A percentile compares a stretch with the other conserved stretches of the same genome.
Conservation (phyloP, 1,139 yeast species). For the Dujonia santamariae region DNA sequence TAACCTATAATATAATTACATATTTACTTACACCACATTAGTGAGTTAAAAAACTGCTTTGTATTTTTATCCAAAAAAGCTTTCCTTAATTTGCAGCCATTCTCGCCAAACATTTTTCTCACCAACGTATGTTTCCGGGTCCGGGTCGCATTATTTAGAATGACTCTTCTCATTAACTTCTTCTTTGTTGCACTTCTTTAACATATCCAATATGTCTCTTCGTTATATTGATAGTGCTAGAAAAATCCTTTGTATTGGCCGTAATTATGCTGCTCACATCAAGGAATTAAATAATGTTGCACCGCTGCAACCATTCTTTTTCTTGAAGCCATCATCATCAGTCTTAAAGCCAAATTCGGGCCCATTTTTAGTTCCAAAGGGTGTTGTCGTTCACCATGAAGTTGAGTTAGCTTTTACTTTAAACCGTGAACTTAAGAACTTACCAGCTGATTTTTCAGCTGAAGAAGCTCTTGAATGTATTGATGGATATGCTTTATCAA, state of each 20-base stretch:
- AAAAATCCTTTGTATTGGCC: conserved; percentile 90
- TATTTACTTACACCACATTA: too few relatives aligned
- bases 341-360: conserved; percentile 62
- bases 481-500: conserved; percentile 81
- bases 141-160: too few relatives aligned
- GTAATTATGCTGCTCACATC: conserved; percentile 94
- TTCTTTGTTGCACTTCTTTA: too few relatives aligned
- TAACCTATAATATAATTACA: not conserved
- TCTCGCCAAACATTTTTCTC: not conserved
- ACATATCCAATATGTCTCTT: conserved; percentile 46
- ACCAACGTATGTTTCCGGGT: too few relatives aligned
- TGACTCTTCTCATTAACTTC: too few relatives aligned
- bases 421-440: conserved; percentile 60
- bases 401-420: conserved; percentile 84
- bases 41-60: too few relatives aligned
- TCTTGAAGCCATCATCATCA: conserved; percentile 79
- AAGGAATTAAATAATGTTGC: conserved; percentile 78
- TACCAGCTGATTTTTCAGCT: conserved; percentile 57
- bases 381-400: conserved; percentile 84
- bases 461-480: conserved; percentile 74
- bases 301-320: conserved; percentile 87
- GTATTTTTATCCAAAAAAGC: too few relatives aligned
- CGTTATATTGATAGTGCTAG: conserved; percentile 63
- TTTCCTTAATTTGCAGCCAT: not conserved
- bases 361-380: conserved; percentile 79